phyloP scores from a whole-genome alignment of 2,329 filamentous ascomycete genomes.

The Aspergillus versicolor region DNA sequence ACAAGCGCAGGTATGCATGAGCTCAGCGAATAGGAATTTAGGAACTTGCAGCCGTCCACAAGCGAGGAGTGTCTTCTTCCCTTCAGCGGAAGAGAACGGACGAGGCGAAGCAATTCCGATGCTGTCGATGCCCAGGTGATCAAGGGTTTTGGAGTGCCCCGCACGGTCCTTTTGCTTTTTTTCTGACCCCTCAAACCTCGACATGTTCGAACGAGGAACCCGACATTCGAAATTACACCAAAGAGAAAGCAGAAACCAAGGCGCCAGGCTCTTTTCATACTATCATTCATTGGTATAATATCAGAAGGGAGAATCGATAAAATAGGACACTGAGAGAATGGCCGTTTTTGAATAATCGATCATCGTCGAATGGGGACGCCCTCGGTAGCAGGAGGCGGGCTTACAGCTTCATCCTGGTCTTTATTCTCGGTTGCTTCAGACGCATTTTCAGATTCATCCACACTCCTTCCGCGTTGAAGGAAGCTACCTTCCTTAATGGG shows the following conservation, averaged over 20 bases:
- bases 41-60: not conserved
- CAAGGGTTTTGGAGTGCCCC: constrained; percentile 2
- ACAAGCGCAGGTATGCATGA: not conserved
- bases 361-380: constrained; percentile 67
- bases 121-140: constrained; percentile 4
- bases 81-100: not conserved
- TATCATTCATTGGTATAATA: constrained; percentile 20
- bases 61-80: not conserved
- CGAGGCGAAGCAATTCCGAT: not conserved
- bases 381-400: constrained; percentile 48
- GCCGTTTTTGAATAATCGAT: not conserved
- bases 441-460: constrained; percentile 43
- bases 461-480: constrained; percentile 77
- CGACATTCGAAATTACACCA: constrained; percentile 13
- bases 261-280: constrained; percentile 36
- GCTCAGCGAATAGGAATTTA: not conserved
- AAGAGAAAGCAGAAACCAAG: constrained; percentile 25
- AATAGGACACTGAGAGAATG: not conserved
- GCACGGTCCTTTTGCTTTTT: constrained; percentile 9
- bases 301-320: not conserved
- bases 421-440: constrained; percentile 27
- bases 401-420: constrained; percentile 45
- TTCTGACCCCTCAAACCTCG: constrained; percentile 4
- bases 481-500: constrained; percentile 90
- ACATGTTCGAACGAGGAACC: not conserved